Conservation (phyloP, 2,329 filamentous ascomycete species). For the Arthrocladium fulminans region DNA sequence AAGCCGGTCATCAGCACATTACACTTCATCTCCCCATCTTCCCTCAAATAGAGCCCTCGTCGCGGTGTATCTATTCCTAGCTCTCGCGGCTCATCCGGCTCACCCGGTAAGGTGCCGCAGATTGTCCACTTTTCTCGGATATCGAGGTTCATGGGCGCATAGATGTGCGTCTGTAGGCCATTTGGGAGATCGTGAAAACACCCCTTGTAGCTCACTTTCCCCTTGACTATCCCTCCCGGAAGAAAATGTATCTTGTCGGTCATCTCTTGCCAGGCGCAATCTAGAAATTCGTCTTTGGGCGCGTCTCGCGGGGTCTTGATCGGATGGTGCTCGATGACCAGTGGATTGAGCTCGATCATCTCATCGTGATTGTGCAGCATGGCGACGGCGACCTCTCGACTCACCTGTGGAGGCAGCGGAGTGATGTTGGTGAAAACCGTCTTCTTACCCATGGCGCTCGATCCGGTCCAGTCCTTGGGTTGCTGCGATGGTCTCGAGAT, state of each 20-base stretch:
- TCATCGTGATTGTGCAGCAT: constrained; percentile 69
- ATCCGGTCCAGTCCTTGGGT: neutral
- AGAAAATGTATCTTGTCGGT: constrained; percentile 70
- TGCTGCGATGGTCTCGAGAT: neutral
- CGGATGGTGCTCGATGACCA: constrained; percentile 62
- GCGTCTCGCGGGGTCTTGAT: constrained; percentile 61
- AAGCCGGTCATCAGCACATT: constrained; percentile 67
- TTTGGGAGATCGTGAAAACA: constrained; percentile 67
- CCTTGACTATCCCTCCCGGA: constrained; percentile 54
- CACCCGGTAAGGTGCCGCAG: constrained; percentile 61
- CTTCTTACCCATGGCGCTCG: constrained; percentile 56
- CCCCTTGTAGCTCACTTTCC: constrained; percentile 67
- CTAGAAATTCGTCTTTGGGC: constrained; percentile 56
- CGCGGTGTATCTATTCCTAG: constrained; percentile 57
- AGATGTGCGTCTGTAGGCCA: constrained; percentile 73
- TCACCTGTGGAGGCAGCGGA: constrained; percentile 60
- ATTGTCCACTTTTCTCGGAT: constrained; percentile 72
- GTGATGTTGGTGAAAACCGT: constrained; percentile 69
- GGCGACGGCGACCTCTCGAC: constrained; percentile 60
- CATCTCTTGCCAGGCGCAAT: constrained; percentile 67
- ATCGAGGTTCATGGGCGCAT: constrained; percentile 71
- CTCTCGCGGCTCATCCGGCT: constrained; percentile 57
- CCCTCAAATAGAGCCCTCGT: constrained; percentile 68
- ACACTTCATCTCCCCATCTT: constrained; percentile 76
- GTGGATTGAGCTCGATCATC: constrained; percentile 83